Evolutionary conservation across 148 eudicot genomes (phyloP).

Genomic region (Hydrangea macrophylla): DNA sequence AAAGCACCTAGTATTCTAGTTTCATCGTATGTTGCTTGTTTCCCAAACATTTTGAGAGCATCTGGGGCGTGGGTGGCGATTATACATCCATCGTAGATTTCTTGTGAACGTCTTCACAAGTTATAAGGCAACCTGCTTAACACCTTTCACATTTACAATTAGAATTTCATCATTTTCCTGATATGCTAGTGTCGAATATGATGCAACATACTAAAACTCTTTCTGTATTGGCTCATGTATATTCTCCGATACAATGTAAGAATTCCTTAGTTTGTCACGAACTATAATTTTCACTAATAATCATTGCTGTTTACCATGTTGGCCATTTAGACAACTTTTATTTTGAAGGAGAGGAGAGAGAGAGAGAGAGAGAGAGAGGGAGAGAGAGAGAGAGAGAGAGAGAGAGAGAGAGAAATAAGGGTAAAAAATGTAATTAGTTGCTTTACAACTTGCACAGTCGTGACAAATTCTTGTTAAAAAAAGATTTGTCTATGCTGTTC

Average conservation of each 20-base stretch:
- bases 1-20: constrained; percentile 82
- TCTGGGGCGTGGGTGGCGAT: constrained; percentile 89
- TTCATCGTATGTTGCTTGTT: constrained; percentile 78
- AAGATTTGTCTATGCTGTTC: no score
- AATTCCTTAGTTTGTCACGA: neutral
- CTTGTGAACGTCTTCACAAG: constrained; percentile 53
- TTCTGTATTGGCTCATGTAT: neutral
- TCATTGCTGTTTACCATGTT: neutral
- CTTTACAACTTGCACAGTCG: no score
- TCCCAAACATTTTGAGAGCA: constrained; percentile 67
- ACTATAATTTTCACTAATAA: neutral
- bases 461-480: no score
- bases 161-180: constrained; percentile 17
- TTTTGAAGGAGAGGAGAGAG: no score
- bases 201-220: neutral
- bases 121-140: constrained; percentile 62
- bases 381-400: no score
- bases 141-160: constrained; percentile 45
- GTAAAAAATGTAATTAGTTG: no score
- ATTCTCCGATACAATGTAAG: neutral
- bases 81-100: constrained; percentile 64
- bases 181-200: no score
- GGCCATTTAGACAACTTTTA: no score
- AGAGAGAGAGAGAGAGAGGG: no score
- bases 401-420: no score